Evolutionary conservation across 495 filamentous ascomycete genomes (phyloP).

Genomic region (Beverwykella pulmonaria): DNA sequence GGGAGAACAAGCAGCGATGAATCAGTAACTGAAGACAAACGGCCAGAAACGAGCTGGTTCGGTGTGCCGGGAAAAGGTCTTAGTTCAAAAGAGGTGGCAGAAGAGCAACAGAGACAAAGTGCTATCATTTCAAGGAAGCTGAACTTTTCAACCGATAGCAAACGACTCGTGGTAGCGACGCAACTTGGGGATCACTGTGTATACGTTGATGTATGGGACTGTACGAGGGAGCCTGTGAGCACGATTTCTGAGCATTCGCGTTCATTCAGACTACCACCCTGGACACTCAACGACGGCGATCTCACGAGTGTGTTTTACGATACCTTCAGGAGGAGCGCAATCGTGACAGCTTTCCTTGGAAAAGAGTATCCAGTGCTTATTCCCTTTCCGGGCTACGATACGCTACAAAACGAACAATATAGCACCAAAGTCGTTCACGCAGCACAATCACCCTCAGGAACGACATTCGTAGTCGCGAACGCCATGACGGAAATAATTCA

Average conservation of each 20-base stretch:
- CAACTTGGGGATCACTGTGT: slow-evolving; percentile 33
- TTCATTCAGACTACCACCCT: slow-evolving; percentile 34
- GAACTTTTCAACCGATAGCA: slow-evolving; percentile 34
- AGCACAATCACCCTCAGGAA: slow-evolving; percentile 34
- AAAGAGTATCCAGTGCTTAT: slow-evolving; percentile 36
- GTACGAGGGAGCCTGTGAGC: slow-evolving; percentile 29
- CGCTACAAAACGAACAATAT: slow-evolving; percentile 34
- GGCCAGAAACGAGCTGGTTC: slow-evolving; percentile 33
- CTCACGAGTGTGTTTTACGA: slow-evolving; percentile 35
- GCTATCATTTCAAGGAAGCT: slow-evolving; percentile 32
- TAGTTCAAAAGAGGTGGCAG: slow-evolving; percentile 28
- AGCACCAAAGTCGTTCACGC: slow-evolving; percentile 34
- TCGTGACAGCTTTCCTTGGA: slow-evolving; percentile 35
- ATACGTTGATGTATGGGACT: slow-evolving; percentile 38
- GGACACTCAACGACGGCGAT: slow-evolving; percentile 36
- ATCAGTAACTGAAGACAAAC: neutral
- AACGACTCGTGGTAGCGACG: slow-evolving; percentile 34
- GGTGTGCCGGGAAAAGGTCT: slow-evolving; percentile 11
- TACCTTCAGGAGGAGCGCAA: slow-evolving; percentile 17
- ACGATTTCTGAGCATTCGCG: slow-evolving; percentile 34
- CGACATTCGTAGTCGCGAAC: slow-evolving; percentile 30
- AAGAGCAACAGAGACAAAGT: slow-evolving; percentile 30
- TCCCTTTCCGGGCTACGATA: slow-evolving; percentile 35
- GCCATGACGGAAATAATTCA: slow-evolving; percentile 38
- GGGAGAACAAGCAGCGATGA: slow-evolving; percentile 12